Percentiles rank a stretch among this genome's conserved stretches.
These are phyloP conservation scores for Mixia osmundae DNA, from an alignment of 1,284 basidiomycete genomes.

Conservation along the genomic window DNA sequence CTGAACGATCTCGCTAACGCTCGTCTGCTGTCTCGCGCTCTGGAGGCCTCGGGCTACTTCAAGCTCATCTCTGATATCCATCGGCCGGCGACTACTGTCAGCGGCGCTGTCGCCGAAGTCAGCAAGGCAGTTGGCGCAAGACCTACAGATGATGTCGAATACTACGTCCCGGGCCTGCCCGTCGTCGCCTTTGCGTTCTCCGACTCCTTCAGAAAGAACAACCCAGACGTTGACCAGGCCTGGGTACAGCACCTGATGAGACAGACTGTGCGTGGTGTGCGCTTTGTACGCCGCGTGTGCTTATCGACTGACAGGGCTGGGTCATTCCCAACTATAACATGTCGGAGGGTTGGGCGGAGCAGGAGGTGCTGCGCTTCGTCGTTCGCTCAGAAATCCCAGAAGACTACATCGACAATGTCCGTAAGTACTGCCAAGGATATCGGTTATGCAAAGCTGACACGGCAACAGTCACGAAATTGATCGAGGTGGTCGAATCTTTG, in stretches of 20 bases:
- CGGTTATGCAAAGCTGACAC: too few relatives aligned
- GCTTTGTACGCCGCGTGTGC: constrained; percentile 8
- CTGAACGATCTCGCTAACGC: constrained; percentile 44
- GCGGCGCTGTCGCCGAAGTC: constrained; percentile 6
- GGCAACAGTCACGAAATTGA: not conserved
- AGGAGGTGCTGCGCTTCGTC: constrained; percentile 67
- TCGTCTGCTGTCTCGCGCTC: constrained; percentile 52
- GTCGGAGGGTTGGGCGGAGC: constrained; percentile 39
- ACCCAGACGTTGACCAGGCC: constrained; percentile 31
- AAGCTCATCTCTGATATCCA: constrained; percentile 12
- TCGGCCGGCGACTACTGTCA: constrained; percentile 3
- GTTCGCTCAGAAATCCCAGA: constrained; percentile 21
- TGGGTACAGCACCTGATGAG: constrained; percentile 1
- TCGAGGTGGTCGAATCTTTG: not conserved
- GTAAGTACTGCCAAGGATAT: too few relatives aligned
- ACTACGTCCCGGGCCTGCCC: constrained; percentile 54
- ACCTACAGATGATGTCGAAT: constrained; percentile 6
- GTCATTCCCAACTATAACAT: constrained; percentile 40
- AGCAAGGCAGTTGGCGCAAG: too few relatives aligned
- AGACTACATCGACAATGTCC: not conserved
- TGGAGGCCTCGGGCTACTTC: constrained; percentile 33
- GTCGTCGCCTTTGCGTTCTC: constrained; percentile 77
- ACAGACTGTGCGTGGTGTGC: constrained; percentile 3
- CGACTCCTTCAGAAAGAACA: constrained; percentile 40
- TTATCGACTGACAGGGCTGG: constrained; percentile 32